Percentiles rank a stretch among this genome's conserved stretches.
Evolutionary conservation across 495 filamentous ascomycete species (phyloP).

Genomic region (Hamigera avellanea): DNA sequence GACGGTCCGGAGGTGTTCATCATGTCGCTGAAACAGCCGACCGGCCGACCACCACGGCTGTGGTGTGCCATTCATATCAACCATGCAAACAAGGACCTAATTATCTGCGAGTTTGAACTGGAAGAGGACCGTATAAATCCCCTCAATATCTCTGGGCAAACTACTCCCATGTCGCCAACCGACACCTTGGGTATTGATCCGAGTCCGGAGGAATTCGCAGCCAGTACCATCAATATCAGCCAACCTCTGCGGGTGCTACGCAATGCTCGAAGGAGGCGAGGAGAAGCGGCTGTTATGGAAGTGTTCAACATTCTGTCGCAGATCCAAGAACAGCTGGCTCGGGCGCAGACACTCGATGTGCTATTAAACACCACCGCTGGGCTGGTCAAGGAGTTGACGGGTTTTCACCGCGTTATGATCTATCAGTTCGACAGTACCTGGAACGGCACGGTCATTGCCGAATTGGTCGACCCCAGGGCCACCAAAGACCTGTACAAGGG

Average conservation of each 20-base stretch:
- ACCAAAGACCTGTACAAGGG: slow-evolving; percentile 86
- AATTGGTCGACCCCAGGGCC: slow-evolving; percentile 65
- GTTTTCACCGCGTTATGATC: slow-evolving; percentile 88
- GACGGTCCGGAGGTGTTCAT: slow-evolving; percentile 79
- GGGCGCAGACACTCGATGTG: slow-evolving; percentile 49
- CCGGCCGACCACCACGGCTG: slow-evolving; percentile 45
- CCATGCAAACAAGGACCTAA: slow-evolving; percentile 48
- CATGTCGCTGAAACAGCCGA: slow-evolving; percentile 46
- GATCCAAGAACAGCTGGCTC: slow-evolving; percentile 67
- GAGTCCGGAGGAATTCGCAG: slow-evolving; percentile 57
- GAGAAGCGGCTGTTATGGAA: slow-evolving; percentile 85
- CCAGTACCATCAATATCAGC: slow-evolving; percentile 29
- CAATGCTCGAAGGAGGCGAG: slow-evolving; percentile 63
- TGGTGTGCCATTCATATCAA: slow-evolving; percentile 86
- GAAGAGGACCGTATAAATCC: slow-evolving; percentile 72
- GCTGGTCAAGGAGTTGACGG: slow-evolving; percentile 70
- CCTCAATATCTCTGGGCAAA: slow-evolving; percentile 44
- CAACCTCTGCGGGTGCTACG: slow-evolving; percentile 63
- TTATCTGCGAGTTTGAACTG: slow-evolving; percentile 88
- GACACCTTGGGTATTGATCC: slow-evolving; percentile 64
- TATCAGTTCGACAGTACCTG: slow-evolving; percentile 81
- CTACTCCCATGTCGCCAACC: slow-evolving; percentile 47
- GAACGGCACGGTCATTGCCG: slow-evolving; percentile 81
- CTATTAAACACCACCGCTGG: slow-evolving; percentile 7
- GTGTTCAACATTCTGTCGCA: slow-evolving; percentile 87